Evolutionary conservation across 306 rosid species (phyloP).

Genomic region (Vigna unguiculata): DNA sequence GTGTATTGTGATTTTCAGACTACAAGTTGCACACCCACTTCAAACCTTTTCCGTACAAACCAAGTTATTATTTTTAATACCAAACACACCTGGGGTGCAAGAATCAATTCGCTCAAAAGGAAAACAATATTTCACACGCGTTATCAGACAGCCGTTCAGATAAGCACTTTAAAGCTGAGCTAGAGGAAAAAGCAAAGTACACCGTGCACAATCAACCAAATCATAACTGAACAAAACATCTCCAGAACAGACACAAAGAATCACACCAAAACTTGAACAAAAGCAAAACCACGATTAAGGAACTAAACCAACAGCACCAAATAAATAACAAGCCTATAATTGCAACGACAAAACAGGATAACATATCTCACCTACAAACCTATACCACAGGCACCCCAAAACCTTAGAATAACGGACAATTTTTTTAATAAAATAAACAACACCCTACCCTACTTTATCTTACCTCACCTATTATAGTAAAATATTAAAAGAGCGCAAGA

Average conservation of each 20-base stretch:
- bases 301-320: slow-evolving; percentile 2
- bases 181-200: slow-evolving; percentile 35
- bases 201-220: slow-evolving; percentile 25
- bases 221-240: slow-evolving; percentile 26
- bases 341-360: slow-evolving; percentile 45
- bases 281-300: slow-evolving; percentile 5
- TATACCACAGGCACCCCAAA: slow-evolving; percentile 22
- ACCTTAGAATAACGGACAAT: not conserved
- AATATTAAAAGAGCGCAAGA: not conserved
- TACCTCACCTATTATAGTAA: slow-evolving; percentile 15
- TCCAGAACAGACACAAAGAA: slow-evolving; percentile 33
- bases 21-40: slow-evolving; percentile 6
- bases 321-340: not conserved
- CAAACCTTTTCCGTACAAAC: slow-evolving; percentile 32
- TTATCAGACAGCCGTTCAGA: slow-evolving; percentile 34
- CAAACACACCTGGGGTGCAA: slow-evolving; percentile 24
- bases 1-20: slow-evolving; percentile 6
- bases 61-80: not conserved
- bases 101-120: slow-evolving; percentile 45
- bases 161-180: slow-evolving; percentile 40
- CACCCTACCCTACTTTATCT: slow-evolving; percentile 11
- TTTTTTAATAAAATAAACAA: slow-evolving; percentile 12
- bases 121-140: slow-evolving; percentile 36
- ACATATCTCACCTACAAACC: slow-evolving; percentile 15
- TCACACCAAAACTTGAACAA: slow-evolving; percentile 23